Percentiles rank a stretch among this genome's conserved stretches.
phyloP scores from a whole-genome alignment of 1,139 yeast species.

The Lizanozyma gosingica region DNA sequence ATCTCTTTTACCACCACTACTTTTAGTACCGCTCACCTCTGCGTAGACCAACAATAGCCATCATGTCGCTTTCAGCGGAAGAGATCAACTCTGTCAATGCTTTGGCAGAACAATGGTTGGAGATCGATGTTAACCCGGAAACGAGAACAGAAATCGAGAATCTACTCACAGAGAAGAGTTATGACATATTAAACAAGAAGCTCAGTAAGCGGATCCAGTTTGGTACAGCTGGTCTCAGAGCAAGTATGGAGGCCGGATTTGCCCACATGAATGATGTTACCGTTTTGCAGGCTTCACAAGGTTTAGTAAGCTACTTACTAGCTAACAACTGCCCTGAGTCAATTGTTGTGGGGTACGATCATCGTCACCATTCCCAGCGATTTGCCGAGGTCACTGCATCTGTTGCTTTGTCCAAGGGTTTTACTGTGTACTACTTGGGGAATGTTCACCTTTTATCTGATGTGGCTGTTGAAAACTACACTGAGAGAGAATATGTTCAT shows the following conservation, averaged over 20 bases:
- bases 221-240: conserved; percentile 89
- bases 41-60: no score
- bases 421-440: conserved; percentile 61
- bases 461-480: conserved; percentile 8
- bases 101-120: conserved; percentile 7
- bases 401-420: conserved; percentile 61
- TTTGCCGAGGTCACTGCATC: conserved; percentile 77
- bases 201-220: conserved; percentile 58
- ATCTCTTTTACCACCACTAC: no score
- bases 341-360: conserved; percentile 87
- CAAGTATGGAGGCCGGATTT: conserved; percentile 87
- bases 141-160: conserved; percentile 48
- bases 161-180: conserved; percentile 32
- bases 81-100: not conserved
- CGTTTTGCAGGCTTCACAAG: conserved; percentile 87
- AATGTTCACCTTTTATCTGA: conserved; percentile 19
- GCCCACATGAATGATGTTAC: conserved; percentile 85
- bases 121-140: conserved; percentile 31
- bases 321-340: conserved; percentile 19
- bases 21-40: no score
- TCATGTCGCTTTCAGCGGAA: not conserved
- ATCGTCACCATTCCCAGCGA: conserved; percentile 67
- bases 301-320: conserved; percentile 61
- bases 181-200: conserved; percentile 40
- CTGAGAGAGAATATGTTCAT: conserved; percentile 42